Conservation (phyloP, 1,139 yeast species). For the Pichia sp. region DNA sequence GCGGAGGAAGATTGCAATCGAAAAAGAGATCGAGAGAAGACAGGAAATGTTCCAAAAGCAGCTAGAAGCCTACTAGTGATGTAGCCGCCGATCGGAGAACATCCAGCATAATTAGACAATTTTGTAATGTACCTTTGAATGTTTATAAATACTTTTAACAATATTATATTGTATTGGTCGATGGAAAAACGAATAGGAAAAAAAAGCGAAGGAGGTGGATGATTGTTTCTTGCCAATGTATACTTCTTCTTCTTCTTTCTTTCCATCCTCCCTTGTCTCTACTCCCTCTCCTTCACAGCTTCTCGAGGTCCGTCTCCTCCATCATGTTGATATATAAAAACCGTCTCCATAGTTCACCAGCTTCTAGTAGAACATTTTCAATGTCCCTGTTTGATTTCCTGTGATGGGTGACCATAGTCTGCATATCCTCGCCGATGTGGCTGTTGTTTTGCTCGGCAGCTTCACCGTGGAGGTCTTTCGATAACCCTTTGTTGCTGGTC, state of each 20-base stretch:
- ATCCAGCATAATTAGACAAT: neutral
- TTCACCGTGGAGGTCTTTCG: neutral
- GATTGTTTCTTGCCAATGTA: neutral
- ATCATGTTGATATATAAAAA: conserved; percentile 75
- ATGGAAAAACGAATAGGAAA: neutral
- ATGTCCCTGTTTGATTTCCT: conserved; percentile 43
- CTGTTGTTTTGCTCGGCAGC: neutral
- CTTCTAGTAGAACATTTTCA: conserved; percentile 68
- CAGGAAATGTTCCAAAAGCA: conserved; percentile 11
- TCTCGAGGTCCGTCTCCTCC: conserved; percentile 36
- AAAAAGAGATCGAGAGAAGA: conserved; percentile 26
- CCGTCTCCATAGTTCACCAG: conserved; percentile 85
- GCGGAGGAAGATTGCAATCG: conserved; percentile 23
- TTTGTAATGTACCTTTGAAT: neutral
- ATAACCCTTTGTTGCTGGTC: neutral
- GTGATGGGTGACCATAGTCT: conserved; percentile 5
- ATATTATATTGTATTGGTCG: neutral
- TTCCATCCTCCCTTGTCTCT: neutral
- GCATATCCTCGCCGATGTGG: conserved; percentile 6
- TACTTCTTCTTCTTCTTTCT: too few relatives aligned
- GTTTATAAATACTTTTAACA: neutral
- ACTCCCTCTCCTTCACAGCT: neutral
- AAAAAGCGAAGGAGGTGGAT: too few relatives aligned
- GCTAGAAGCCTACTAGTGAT: neutral
- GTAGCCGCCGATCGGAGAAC: neutral